These are phyloP conservation scores for Colletotrichum horii DNA, from an alignment of 2,329 filamentous ascomycete genomes.

Conservation along the genomic window DNA sequence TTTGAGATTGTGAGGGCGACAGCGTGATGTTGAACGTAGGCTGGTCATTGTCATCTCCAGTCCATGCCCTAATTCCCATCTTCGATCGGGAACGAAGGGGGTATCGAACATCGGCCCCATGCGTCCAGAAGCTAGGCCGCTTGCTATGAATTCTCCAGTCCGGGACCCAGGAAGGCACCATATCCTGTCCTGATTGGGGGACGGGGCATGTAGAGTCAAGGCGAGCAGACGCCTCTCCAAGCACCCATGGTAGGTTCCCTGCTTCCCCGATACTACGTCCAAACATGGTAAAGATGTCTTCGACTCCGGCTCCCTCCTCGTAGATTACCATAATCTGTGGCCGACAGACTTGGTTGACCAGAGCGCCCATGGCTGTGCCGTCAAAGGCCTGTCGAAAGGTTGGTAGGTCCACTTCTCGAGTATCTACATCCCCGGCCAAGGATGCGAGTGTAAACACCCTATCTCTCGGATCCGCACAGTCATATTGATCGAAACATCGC, in stretches of 20 bases:
- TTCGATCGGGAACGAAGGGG: no score
- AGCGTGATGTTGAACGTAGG: background rate
- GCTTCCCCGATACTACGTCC: background rate
- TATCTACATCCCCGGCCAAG: background rate
- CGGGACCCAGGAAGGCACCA: background rate
- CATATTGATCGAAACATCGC: background rate
- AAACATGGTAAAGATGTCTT: background rate
- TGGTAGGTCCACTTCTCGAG: background rate
- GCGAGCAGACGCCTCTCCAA: background rate
- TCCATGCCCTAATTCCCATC: background rate
- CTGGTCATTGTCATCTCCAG: background rate
- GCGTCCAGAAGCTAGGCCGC: background rate
- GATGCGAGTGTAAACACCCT: background rate
- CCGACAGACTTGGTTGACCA: background rate
- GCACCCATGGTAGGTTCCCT: background rate
- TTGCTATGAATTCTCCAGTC: background rate
- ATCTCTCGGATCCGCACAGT: background rate
- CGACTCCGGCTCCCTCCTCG: background rate
- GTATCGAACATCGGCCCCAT: background rate
- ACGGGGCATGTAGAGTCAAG: background rate
- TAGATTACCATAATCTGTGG: background rate
- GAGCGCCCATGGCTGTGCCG: background rate
- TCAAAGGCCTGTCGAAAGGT: background rate
- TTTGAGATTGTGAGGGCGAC: background rate
- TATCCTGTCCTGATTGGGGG: fast-evolving